Base-by-base conservation (phyloP, 768 basidiomycete genomes). In the Podaxis sp. region DNA sequence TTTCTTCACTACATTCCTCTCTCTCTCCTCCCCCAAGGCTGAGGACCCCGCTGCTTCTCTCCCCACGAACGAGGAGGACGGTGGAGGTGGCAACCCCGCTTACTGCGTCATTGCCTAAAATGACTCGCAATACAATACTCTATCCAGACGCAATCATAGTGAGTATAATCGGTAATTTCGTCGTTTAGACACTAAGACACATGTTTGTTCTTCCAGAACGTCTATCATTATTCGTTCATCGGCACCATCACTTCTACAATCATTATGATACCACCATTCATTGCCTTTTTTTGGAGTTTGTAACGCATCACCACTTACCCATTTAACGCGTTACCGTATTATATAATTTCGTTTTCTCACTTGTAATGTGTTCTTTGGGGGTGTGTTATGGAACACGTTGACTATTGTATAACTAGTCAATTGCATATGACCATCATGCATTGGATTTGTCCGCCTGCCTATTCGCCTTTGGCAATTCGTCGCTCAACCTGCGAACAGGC, bases 21-120 rank as follows among this genome's bases (percentile, higher is more conserved):
- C 49, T 17, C 19, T 51, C 12, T 50, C 33, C 50, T 50, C 58
- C 11, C 17, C 58, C 11, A 15, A 40, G 12, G 49, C 33, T 17
- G 58, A 59, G 17, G 49, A 59, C 17, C 58, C 58, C 36, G 36
- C 49, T 15, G 38, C 49, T 7, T 59, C 58, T n/a, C 47, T 59
- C 25, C 58, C 58, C 49, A 59, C 58, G 6, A n/a, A 59, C 8
- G 58, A 59, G 49, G 58, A 59, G 58, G 40, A n/a, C 4, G 36
- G 33, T 12, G 58, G 58, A 38, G 36, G 24, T 19, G 58, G 49
- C 13, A 40, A 37, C 7, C 29, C 36, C 49, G 19, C 49, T 22
- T 51, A 59, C 22, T 59, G 58, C 15, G 49, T 52, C 47, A 27
- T 59, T 27, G 58, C 58, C 4, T 59, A 19, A 56, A 40, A 40